phyloP scores from a whole-genome alignment of 1,284 basidiomycete genomes.

The Pseudozyma thailandica region DNA sequence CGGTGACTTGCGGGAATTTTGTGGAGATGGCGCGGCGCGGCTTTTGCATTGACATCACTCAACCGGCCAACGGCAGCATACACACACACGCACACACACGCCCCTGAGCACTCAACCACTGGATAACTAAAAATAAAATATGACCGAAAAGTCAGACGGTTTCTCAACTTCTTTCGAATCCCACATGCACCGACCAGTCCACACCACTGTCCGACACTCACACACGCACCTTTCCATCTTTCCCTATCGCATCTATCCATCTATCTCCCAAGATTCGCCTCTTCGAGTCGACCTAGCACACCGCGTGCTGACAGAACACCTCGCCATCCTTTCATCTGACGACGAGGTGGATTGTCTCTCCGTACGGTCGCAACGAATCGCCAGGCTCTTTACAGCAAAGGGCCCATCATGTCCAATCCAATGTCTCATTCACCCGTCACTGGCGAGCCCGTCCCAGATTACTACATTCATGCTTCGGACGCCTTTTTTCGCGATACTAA shows the following conservation, averaged over 20 bases:
- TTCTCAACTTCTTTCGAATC: not conserved
- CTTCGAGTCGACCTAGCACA: too few species aligned
- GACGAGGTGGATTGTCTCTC: not conserved
- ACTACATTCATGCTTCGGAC: slow-evolving; percentile 58
- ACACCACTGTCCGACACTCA: not conserved
- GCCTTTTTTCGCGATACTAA: slow-evolving; percentile 82
- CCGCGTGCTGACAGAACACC: not conserved
- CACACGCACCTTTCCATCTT: not conserved
- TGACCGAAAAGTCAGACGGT: slow-evolving; percentile 2
- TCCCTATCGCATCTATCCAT: not conserved
- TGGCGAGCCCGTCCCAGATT: slow-evolving; percentile 38
- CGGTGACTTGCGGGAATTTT: too few species aligned
- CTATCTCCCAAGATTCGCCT: not conserved
- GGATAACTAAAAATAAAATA: too few species aligned
- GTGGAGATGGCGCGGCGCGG: too few species aligned
- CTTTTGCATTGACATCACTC: not conserved
- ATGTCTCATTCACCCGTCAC: slow-evolving; percentile 33
- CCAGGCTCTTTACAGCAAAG: too few species aligned
- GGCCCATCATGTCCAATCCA: slow-evolving; percentile 12
- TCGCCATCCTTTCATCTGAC: slow-evolving; percentile 1
- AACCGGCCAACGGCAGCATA: not conserved
- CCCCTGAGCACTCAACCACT: too few species aligned
- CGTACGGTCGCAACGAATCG: not conserved
- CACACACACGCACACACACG: too few species aligned
- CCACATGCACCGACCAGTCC: slow-evolving; percentile 1